These are phyloP conservation scores for Urochloa ruziziensis DNA, from an alignment of 176 grass and related monocot species.

Conservation along the genomic window DNA sequence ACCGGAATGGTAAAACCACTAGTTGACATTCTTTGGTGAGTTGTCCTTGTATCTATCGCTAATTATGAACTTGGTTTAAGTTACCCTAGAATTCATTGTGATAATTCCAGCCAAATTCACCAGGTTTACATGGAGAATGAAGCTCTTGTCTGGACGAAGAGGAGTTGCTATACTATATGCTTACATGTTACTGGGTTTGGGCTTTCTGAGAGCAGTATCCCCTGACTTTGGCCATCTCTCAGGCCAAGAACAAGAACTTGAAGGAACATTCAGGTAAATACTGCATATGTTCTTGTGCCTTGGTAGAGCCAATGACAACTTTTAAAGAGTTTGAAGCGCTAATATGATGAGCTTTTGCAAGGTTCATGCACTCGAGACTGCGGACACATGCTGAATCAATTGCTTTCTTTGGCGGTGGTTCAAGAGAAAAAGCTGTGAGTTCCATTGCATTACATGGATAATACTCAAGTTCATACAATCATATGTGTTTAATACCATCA, in stretches of 20 bases:
- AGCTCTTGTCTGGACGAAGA: conserved; percentile 90
- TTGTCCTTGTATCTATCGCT: conserved; percentile 22
- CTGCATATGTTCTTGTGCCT: conserved; percentile 3
- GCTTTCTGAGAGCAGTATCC: conserved; percentile 85
- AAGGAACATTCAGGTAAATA: conserved; percentile 91
- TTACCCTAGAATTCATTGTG: conserved; percentile 12
- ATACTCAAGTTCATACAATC: neutral
- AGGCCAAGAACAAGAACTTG: conserved; percentile 90
- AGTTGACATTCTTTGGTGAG: conserved; percentile 97
- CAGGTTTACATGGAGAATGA: conserved; percentile 99
- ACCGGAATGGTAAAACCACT: conserved; percentile 98
- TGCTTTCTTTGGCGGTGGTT: conserved; percentile 99
- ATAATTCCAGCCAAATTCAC: conserved; percentile 29
- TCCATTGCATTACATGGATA: conserved; percentile 7
- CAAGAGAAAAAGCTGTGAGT: conserved; percentile 89
- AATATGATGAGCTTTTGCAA: conserved; percentile 42
- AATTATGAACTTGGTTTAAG: conserved; percentile 9
- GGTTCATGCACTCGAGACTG: conserved; percentile 95
- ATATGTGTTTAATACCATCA: neutral
- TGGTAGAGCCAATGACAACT: neutral
- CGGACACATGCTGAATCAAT: conserved; percentile 97
- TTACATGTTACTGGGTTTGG: conserved; percentile 95
- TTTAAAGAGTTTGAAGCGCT: conserved; percentile 20
- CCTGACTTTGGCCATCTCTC: conserved; percentile 95
- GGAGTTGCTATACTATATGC: conserved; percentile 94